phyloP scores from a whole-genome alignment of 2,329 filamentous ascomycete genomes.

The Cladosporium sp. region DNA sequence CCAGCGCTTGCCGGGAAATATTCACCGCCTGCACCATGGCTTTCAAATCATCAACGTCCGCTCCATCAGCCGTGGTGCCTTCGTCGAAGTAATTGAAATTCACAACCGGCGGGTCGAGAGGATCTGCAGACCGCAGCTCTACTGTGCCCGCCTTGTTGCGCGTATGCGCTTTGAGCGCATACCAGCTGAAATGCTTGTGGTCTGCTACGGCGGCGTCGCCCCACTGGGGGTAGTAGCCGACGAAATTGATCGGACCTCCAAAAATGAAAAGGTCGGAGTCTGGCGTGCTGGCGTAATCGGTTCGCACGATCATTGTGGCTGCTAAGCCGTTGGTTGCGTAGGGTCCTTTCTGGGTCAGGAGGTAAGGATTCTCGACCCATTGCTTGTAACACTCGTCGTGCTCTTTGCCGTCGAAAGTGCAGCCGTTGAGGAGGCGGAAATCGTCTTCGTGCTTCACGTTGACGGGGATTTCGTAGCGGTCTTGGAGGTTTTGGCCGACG shows the following conservation, averaged over 20 bases:
- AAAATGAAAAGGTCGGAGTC: conserved; percentile 53
- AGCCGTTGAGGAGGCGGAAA: conserved; percentile 35
- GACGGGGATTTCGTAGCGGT: conserved; percentile 54
- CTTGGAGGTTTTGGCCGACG: conserved; percentile 57
- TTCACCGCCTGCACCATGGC: conserved; percentile 48
- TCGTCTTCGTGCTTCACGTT: conserved; percentile 41
- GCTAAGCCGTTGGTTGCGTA: conserved; percentile 52
- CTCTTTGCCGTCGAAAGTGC: conserved; percentile 32
- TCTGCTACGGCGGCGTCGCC: conserved; percentile 42
- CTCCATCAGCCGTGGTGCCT: conserved; percentile 37
- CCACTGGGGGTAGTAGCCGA: conserved; percentile 54
- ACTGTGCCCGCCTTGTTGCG: conserved; percentile 61
- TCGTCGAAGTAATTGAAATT: conserved; percentile 56
- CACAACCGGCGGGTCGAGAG: conserved; percentile 60
- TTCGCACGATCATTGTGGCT: conserved; percentile 18
- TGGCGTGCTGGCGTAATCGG: conserved; percentile 28
- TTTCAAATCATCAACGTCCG: conserved; percentile 43
- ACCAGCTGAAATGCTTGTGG: conserved; percentile 46
- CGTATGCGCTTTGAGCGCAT: conserved; percentile 58
- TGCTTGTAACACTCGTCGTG: conserved; percentile 40
- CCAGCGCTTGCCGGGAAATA: conserved; percentile 20
- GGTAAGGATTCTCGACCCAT: conserved; percentile 22
- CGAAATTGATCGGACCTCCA: conserved; percentile 52
- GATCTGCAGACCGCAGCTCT: conserved; percentile 56
- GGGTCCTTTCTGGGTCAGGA: conserved; percentile 36